Conservation (phyloP, 2,329 filamentous ascomycete species). For the Cladosporium oxysporum region DNA sequence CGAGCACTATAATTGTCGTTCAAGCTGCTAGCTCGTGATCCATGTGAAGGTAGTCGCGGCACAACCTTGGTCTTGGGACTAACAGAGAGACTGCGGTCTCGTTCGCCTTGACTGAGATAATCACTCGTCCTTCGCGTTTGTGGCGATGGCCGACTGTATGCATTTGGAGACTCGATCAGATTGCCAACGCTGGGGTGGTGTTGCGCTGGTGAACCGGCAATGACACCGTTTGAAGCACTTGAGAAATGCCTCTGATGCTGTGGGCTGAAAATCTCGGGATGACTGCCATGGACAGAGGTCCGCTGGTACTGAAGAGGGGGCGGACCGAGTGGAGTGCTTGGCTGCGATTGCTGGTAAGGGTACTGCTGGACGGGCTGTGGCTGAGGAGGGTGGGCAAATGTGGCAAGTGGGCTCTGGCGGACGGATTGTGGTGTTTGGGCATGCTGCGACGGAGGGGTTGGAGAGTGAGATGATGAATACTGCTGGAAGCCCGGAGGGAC, state of each 20-base stretch:
- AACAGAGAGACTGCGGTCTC: slow-evolving; percentile 71
- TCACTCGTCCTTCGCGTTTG: slow-evolving; percentile 32
- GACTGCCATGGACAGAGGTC: slow-evolving; percentile 28
- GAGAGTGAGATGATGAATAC: slow-evolving; percentile 32
- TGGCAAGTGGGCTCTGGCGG: slow-evolving; percentile 34
- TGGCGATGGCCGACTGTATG: slow-evolving; percentile 29
- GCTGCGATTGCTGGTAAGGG: slow-evolving; percentile 46
- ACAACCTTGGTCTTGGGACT: slow-evolving; percentile 68
- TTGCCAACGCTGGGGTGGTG: slow-evolving; percentile 39
- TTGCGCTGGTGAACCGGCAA: slow-evolving; percentile 34
- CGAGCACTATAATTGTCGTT: slow-evolving; percentile 33
- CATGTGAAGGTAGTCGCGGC: slow-evolving; percentile 32
- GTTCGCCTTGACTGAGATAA: slow-evolving; percentile 59
- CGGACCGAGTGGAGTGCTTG: slow-evolving; percentile 52
- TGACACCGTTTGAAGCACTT: slow-evolving; percentile 33
- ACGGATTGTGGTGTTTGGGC: slow-evolving; percentile 36
- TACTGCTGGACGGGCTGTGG: slow-evolving; percentile 36
- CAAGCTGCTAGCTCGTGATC: slow-evolving; percentile 37
- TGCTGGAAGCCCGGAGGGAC: slow-evolving; percentile 12
- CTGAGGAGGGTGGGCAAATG: slow-evolving; percentile 33
- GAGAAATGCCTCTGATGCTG: slow-evolving; percentile 37
- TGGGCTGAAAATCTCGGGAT: slow-evolving; percentile 34
- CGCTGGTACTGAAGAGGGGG: slow-evolving; percentile 36
- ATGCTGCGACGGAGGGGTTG: slow-evolving; percentile 37
- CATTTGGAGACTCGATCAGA: slow-evolving; percentile 42